Evolutionary conservation across 2,329 filamentous ascomycete species (phyloP).

Genomic region (Cercospora zeina): DNA sequence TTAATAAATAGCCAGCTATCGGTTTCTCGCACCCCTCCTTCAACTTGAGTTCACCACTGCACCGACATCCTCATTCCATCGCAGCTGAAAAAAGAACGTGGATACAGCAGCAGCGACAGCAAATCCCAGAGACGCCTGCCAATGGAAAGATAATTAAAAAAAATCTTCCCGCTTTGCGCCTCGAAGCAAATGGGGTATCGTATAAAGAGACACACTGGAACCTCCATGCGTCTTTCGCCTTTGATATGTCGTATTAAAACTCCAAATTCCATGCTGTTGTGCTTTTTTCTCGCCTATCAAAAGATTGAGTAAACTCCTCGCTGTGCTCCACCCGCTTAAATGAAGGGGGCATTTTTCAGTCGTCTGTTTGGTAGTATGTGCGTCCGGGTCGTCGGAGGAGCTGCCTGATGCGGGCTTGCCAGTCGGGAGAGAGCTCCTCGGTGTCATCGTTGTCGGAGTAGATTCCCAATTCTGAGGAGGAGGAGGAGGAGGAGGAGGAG

Average conservation of each 20-base stretch:
- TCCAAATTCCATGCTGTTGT: background rate
- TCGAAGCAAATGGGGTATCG: conserved; percentile 8
- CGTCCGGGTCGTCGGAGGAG: background rate
- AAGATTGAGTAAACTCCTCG: background rate
- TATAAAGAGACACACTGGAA: background rate
- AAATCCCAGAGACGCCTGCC: background rate
- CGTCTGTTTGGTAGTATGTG: background rate
- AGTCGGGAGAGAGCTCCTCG: background rate
- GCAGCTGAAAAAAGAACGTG: no score
- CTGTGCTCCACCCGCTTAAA: background rate
- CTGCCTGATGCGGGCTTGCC: background rate
- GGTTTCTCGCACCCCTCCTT: no score
- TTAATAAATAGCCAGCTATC: no score
- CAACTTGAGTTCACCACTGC: background rate
- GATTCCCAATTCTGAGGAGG: background rate
- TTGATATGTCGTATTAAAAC: background rate
- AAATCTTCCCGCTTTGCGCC: background rate
- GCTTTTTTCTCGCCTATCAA: background rate
- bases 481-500: background rate
- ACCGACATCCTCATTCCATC: no score
- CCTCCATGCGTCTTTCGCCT: background rate
- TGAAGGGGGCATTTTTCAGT: background rate
- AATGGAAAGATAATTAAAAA: background rate
- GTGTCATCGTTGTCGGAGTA: background rate
- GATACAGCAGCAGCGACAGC: no score